Base-by-base conservation (phyloP, 2,329 filamentous ascomycete species). In the Blastomyces parvus region DNA sequence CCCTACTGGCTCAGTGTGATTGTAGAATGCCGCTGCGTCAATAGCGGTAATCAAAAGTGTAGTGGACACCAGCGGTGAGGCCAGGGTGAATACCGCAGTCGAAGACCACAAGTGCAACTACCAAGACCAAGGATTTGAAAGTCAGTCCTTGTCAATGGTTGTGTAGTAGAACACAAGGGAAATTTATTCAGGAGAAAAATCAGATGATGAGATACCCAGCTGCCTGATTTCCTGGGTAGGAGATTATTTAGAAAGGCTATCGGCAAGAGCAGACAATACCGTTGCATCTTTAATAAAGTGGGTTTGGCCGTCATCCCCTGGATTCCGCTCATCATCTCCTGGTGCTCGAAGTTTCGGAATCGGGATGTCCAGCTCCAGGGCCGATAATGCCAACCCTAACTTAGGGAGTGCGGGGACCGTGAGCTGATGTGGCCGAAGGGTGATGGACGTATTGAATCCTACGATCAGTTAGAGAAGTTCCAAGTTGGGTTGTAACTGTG, bases 261-360 rank as follows among this genome's bases (percentile, higher is more conserved):
- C 63, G 61, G 70, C 63, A 63, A 71, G 64, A 66, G 66, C 62
- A 62, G 67, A 71, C 67, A 73, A 66, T 80, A 81, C 80, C 69
- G 87, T 93, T 13, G 92, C 90, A 69, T 90, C 87, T 72, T 88
- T 84, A 69, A 99, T 91, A 74, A 97, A 97, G 67, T 86, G 85
- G 0, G 83, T 77, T 36, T 77, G 76, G 30, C 79, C 76, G 48
- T 80, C 76, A 13, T 78, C 76, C 30, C 78, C 75, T 22, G 72
- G 72, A 38, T 73, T 71, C 9, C 73, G 70, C 14, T 72, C 71
- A 27, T 74, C 76, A 61, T 72, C 72, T 36, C 73, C 76, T 59
- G 72, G 87, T 1, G 85, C 75, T 1, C 79, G 79, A 52, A 96
- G 77, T 22, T 80, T 83, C 0, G 93, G 92, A 0, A 90, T 84